Conservation (phyloP, 2,329 filamentous ascomycete genomes). For the Talaromyces atroroseus region DNA sequence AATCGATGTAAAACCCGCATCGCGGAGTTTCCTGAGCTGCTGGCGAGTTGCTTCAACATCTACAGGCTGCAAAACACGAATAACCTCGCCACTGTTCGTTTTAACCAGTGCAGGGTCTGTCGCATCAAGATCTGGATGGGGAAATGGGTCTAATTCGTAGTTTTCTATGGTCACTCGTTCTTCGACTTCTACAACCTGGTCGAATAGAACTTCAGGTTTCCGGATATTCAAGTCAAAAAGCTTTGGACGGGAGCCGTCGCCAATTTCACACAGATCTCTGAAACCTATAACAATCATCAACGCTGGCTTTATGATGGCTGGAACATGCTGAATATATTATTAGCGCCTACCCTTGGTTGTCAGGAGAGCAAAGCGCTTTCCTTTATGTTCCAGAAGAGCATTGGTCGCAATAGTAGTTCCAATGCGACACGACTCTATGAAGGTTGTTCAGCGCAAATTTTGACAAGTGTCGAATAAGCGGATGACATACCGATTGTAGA, state of each 20-base stretch:
- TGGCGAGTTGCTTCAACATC: conserved; percentile 46
- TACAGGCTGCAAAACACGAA: conserved; percentile 60
- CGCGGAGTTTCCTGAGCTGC: conserved; percentile 59
- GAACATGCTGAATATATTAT: not conserved
- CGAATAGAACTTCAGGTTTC: conserved; percentile 76
- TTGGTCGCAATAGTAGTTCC: conserved; percentile 91
- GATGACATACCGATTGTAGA: conserved; percentile 8
- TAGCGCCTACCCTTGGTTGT: conserved; percentile 59
- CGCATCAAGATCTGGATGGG: conserved; percentile 56
- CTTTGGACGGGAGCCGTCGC: conserved; percentile 77
- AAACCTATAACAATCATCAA: conserved; percentile 42
- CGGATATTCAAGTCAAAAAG: conserved; percentile 83
- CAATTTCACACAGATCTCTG: conserved; percentile 73
- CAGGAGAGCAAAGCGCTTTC: conserved; percentile 76
- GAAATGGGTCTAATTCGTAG: conserved; percentile 55
- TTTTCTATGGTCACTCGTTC: conserved; percentile 57
- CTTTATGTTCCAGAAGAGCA: conserved; percentile 77
- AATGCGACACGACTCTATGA: conserved; percentile 61
- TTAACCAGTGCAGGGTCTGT: conserved; percentile 60
- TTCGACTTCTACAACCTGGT: conserved; percentile 71
- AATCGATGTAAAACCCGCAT: conserved; percentile 66
- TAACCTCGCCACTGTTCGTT: conserved; percentile 59
- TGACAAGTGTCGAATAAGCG: not conserved
- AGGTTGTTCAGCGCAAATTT: not conserved
- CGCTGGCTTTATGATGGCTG: not conserved